phyloP scores from a whole-genome alignment of 495 filamentous ascomycete genomes.

The Paragyromitra xinjiangensis region DNA sequence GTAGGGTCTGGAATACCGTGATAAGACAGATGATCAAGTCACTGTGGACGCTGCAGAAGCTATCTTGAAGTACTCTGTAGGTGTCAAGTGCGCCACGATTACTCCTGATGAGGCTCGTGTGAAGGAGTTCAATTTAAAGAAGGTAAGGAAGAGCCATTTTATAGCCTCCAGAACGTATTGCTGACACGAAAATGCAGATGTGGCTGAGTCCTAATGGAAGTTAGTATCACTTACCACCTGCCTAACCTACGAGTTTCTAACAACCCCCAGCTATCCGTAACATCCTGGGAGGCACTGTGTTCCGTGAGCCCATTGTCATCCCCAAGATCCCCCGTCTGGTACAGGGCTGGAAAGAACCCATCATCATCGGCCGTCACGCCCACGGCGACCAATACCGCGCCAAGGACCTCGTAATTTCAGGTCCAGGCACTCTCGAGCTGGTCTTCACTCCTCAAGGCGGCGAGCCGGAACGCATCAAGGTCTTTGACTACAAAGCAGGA shows the following conservation, averaged over 20 bases:
- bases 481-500: constrained; percentile 87
- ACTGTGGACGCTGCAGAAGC: constrained; percentile 93
- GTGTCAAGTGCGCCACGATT: constrained; percentile 99
- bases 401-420: constrained; percentile 82
- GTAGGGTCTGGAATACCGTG: constrained; percentile 87
- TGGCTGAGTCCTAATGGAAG: constrained; percentile 97
- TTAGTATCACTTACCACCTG: constrained; percentile 27
- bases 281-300: constrained; percentile 92
- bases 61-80: constrained; percentile 97
- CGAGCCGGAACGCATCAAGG: constrained; percentile 83
- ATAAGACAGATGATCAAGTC: constrained; percentile 94
- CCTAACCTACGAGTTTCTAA: neutral
- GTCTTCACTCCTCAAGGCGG: constrained; percentile 88
- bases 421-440: constrained; percentile 87
- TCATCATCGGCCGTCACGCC: constrained; percentile 97
- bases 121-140: constrained; percentile 97
- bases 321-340: constrained; percentile 89
- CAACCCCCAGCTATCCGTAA: constrained; percentile 77
- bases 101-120: constrained; percentile 96
- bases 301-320: constrained; percentile 98
- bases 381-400: constrained; percentile 99
- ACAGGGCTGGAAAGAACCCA: constrained; percentile 96
- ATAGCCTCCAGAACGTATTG: constrained; percentile 10
- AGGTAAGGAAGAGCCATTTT: constrained; percentile 68
- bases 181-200: constrained; percentile 66